These are phyloP conservation scores for Skeletonema tropicum DNA, from an alignment of 108 stramenopile genomes.

Conservation along the genomic window DNA sequence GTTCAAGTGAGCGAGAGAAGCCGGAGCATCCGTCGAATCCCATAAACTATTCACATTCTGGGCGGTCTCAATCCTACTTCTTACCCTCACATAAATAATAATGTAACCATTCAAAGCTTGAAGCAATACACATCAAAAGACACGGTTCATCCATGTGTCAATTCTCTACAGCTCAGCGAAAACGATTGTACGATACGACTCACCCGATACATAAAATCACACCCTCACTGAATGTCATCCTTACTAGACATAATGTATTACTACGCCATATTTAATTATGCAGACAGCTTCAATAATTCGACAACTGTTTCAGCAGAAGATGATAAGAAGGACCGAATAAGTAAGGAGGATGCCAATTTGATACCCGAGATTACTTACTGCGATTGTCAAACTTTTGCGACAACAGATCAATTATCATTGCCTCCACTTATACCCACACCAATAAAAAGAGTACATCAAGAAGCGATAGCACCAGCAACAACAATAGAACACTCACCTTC, in stretches of 20 bases:
- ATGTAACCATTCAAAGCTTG: background rate
- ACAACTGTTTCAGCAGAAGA: background rate
- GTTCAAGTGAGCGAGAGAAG: no score
- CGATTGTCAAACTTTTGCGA: background rate
- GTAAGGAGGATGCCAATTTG: background rate
- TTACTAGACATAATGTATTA: background rate
- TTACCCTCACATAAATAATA: background rate
- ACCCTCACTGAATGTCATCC: background rate
- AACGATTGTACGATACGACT: background rate
- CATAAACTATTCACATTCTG: no score
- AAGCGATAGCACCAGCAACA: background rate
- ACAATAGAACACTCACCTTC: background rate
- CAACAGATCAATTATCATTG: background rate
- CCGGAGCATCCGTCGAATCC: no score
- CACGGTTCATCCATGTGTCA: background rate
- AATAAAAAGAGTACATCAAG: background rate
- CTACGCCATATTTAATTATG: constrained; percentile 2
- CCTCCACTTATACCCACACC: background rate
- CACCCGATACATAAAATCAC: background rate
- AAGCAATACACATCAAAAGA: background rate
- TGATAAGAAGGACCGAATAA: background rate
- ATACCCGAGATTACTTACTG: background rate
- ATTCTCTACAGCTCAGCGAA: background rate
- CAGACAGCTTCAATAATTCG: background rate
- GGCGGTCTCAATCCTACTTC: background rate